Evolutionary conservation across 1,284 basidiomycete species (phyloP), one percentile per base, ranked within the genome.

Genomic region (Kalmanozyma brasiliensis): DNA sequence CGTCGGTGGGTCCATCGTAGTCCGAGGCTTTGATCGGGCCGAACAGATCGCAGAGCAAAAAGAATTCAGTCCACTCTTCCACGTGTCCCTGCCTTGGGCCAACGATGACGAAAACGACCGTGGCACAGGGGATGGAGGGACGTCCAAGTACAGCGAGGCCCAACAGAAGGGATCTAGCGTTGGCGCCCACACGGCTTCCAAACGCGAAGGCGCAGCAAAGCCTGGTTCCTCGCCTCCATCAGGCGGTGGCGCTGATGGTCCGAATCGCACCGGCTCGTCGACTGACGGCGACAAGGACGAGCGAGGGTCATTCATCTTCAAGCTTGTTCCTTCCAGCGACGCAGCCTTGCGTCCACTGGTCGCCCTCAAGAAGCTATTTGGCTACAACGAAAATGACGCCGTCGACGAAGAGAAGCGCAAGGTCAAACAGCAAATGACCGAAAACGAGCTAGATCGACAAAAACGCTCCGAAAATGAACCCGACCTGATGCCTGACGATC

Each of bases 11-110:
- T 67, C 74, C 13, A 53, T 67, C 14, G 74, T 80, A 29, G 60
- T 79, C 0, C 55, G 74, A n/a, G 80, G 80, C 30, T 79, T 73
- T 42, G 71, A 70, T 16, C 52, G 77, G 16, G 74, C 77, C 0
- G 65, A 75, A 26, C 38, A 57, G 24, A 63, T 71, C 5, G 70
- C 72, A 6, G 53, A 70, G 32, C 14, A 64, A 19, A 65, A 59
- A 24, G 64, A 57, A 0, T 60, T 52, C 51, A 43, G 53, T n/a
- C 45, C 52, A 14, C 53, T 73, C 19, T 49, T 60, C 40, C 44
- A 52, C 11, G 34, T 68, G 8, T 52, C 61, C 1, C 34, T 75
- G 10, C 76, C 73, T 16, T 77, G 69, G 64, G 52, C 49, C 19
- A 45, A 34, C 14, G 49, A 52, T 30, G 62, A 65, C 11, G 53